phyloP scores from a whole-genome alignment of 73 alveolate genomes.

The Blepharisma stoltei region DNA sequence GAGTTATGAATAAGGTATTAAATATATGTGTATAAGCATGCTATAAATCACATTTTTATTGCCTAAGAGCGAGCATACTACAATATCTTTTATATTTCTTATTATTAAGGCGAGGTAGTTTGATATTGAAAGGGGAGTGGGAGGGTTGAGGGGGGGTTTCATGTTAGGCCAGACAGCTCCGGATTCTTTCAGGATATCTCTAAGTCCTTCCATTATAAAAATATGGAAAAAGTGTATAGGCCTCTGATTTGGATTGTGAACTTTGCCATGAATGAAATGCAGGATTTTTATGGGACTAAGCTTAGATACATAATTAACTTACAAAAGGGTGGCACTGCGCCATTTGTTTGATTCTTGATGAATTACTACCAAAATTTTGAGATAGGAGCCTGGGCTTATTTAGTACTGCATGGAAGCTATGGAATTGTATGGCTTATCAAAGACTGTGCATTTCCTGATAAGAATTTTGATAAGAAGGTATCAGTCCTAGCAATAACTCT shows the following conservation, averaged over 20 bases:
- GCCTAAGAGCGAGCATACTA: no score
- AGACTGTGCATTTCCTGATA: slow-evolving; percentile 90
- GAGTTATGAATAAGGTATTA: no score
- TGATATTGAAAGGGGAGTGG: no score
- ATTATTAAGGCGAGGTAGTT: no score
- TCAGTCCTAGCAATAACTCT: slow-evolving; percentile 46
- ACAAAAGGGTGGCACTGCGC: slow-evolving; percentile 56
- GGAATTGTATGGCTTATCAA: slow-evolving; percentile 92
- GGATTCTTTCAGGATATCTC: slow-evolving; percentile 8
- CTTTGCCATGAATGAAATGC: no score
- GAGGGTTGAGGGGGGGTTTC: no score
- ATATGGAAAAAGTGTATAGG: background rate
- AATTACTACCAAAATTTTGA: slow-evolving; percentile 77
- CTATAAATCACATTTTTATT: no score
- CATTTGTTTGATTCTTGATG: slow-evolving; percentile 68
- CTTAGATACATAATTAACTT: slow-evolving; percentile 49
- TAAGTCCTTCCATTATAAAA: background rate
- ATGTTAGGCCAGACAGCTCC: no score
- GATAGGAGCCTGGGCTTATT: slow-evolving; percentile 83
- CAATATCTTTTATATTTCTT: no score
- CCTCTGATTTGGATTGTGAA: background rate
- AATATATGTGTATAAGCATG: no score
- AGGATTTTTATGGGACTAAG: background rate
- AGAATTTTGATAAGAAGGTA: slow-evolving; percentile 56
- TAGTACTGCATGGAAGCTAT: slow-evolving; percentile 90